These are phyloP conservation scores for Voacanga thouarsii DNA, from an alignment of 257 asterid species.

Conservation along the genomic window DNA sequence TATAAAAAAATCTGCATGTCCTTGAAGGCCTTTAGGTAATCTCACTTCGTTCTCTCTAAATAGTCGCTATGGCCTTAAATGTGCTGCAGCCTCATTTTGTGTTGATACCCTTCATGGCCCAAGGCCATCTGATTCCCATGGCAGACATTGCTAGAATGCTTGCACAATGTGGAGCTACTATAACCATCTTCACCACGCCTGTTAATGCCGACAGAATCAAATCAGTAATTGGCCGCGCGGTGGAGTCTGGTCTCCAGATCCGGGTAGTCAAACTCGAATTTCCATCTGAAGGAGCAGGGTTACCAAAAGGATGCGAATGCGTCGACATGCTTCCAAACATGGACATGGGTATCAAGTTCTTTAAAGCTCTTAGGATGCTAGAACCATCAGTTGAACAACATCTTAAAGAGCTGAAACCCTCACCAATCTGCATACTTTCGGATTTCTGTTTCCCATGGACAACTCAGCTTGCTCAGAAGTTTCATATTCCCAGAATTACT, in stretches of 20 bases:
- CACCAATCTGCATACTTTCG: conserved; percentile 42
- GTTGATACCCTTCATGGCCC: conserved; percentile 47
- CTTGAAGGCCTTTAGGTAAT: background rate
- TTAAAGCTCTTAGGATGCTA: conserved; percentile 31
- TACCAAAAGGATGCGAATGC: conserved; percentile 54
- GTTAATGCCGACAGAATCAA: conserved; percentile 28
- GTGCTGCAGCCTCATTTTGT: conserved; percentile 29
- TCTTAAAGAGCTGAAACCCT: conserved; percentile 34
- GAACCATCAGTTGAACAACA: conserved; percentile 28
- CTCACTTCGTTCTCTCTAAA: background rate
- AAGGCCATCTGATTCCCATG: conserved; percentile 52
- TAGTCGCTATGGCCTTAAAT: background rate
- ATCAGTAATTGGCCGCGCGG: conserved; percentile 33
- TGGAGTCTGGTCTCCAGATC: conserved; percentile 27
- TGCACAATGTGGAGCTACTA: conserved; percentile 25
- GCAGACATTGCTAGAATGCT: conserved; percentile 44
- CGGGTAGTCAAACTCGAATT: conserved; percentile 28
- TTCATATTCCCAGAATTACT: conserved; percentile 42
- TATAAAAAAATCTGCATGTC: background rate
- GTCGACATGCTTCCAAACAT: conserved; percentile 43
- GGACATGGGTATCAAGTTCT: conserved; percentile 19
- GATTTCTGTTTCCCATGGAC: conserved; percentile 53
- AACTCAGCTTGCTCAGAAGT: conserved; percentile 27
- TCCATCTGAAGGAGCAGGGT: conserved; percentile 45
- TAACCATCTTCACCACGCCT: conserved; percentile 47